Conservation (phyloP, 1,284 basidiomycete genomes). For the Puccinia polysora region DNA sequence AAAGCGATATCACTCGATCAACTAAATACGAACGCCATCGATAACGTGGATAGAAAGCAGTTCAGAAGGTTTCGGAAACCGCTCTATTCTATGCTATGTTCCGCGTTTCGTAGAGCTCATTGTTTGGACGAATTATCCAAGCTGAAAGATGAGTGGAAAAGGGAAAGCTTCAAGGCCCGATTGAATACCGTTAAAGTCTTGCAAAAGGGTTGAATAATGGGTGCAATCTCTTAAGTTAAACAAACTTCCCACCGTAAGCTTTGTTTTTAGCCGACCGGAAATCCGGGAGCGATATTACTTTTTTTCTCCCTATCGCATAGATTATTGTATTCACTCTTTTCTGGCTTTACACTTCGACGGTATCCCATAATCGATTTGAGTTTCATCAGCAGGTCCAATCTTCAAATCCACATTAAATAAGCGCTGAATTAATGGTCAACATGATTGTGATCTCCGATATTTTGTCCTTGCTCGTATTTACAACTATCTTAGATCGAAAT, state of each 20-base stretch:
- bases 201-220: background rate
- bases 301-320: too few relatives aligned
- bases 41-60: constrained; percentile 17
- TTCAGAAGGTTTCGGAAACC: constrained; percentile 40
- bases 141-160: constrained; percentile 30
- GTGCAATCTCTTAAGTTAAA: background rate
- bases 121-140: constrained; percentile 9
- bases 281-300: too few relatives aligned
- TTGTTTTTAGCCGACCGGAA: too few relatives aligned
- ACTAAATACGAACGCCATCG: background rate
- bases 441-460: too few relatives aligned
- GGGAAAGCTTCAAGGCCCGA: constrained; percentile 22
- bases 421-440: too few relatives aligned
- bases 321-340: too few relatives aligned
- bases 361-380: too few relatives aligned
- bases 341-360: too few relatives aligned
- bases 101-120: constrained; percentile 28
- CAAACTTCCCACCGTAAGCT: background rate
- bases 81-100: constrained; percentile 37
- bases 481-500: too few relatives aligned
- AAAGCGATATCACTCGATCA: constrained; percentile 14
- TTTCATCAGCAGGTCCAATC: too few relatives aligned
- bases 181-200: background rate
- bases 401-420: too few relatives aligned
- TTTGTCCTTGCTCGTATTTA: too few relatives aligned